Percentiles rank a stretch among this genome's conserved stretches.
Conservation (phyloP, 2,329 filamentous ascomycete species). For the Pseudogymnoascus sp. region DNA sequence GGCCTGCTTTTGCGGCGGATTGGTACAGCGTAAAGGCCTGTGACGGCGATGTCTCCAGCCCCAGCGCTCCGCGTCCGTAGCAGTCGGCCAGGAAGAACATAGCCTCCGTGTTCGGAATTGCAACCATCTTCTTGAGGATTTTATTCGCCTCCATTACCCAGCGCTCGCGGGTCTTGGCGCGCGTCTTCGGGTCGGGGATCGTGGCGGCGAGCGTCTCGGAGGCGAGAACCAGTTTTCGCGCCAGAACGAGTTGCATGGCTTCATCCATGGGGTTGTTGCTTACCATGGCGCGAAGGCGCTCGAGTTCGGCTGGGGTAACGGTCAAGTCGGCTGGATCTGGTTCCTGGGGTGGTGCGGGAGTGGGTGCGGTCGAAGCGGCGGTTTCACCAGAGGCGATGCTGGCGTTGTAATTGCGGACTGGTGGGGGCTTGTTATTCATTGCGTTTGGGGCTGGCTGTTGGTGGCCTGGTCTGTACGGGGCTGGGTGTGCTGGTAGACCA, state of each 20-base stretch:
- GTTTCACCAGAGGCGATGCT: conserved; percentile 14
- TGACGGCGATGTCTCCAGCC: conserved; percentile 73
- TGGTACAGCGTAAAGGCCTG: conserved; percentile 93
- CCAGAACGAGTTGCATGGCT: conserved; percentile 62
- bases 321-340: conserved; percentile 37
- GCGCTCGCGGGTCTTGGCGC: conserved; percentile 69
- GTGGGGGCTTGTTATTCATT: conserved; percentile 49
- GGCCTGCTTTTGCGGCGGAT: conserved; percentile 81
- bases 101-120: conserved; percentile 66
- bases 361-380: not conserved
- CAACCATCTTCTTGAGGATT: conserved; percentile 78
- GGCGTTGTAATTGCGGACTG: conserved; percentile 33
- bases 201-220: conserved; percentile 62
- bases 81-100: conserved; percentile 94
- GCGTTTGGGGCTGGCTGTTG: conserved; percentile 43
- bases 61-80: conserved; percentile 73
- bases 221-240: conserved; percentile 80
- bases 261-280: conserved; percentile 67
- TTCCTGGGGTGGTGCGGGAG: conserved; percentile 17
- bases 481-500: conserved; percentile 51
- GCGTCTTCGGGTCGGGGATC: conserved; percentile 61
- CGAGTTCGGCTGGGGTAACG: conserved; percentile 72
- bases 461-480: conserved; percentile 55
- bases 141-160: conserved; percentile 85
- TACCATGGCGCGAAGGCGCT: conserved; percentile 60